phyloP scores from a whole-genome alignment of 805 yeast species.

The Starmerella ratchasimensis region DNA sequence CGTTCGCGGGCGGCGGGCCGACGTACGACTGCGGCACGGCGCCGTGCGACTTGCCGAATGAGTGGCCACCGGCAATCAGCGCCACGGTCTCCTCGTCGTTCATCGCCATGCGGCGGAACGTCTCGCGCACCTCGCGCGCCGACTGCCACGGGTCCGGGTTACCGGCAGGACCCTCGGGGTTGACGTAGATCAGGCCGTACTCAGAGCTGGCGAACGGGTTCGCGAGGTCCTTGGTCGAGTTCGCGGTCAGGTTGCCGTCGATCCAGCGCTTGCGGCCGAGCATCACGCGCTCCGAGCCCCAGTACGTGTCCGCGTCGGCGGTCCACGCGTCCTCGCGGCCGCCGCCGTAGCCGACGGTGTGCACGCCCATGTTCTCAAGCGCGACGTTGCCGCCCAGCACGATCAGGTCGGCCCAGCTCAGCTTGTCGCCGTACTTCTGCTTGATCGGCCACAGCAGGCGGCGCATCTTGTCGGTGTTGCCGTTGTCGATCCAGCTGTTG shows the following conservation, averaged over 20 bases:
- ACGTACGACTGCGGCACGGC: slow-evolving; percentile 10
- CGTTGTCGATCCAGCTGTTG: slow-evolving; percentile 16
- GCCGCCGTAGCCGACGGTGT: slow-evolving; percentile 13
- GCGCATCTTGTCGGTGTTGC: slow-evolving; percentile 17
- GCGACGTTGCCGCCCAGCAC: slow-evolving; percentile 17
- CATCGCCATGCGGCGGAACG: slow-evolving; percentile 18
- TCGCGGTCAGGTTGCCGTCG: slow-evolving; percentile 4
- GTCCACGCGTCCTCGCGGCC: slow-evolving; percentile 17
- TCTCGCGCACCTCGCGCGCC: slow-evolving; percentile 16
- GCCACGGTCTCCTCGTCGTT: slow-evolving; percentile 18
- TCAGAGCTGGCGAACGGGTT: slow-evolving; percentile 13
- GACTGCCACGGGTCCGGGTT: slow-evolving; percentile 13
- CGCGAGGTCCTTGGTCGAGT: slow-evolving; percentile 9
- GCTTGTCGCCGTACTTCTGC: slow-evolving; percentile 17
- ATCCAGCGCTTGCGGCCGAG: slow-evolving; percentile 15
- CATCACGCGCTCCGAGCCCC: slow-evolving; percentile 14
- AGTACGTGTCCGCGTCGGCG: slow-evolving; percentile 13
- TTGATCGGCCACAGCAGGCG: slow-evolving; percentile 18
- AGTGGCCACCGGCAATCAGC: slow-evolving; percentile 17
- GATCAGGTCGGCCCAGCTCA: slow-evolving; percentile 17
- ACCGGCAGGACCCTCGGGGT: slow-evolving; percentile 18
- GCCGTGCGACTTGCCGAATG: slow-evolving; percentile 17
- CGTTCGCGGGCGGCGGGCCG: slow-evolving; percentile 15
- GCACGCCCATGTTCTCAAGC: slow-evolving; percentile 16
- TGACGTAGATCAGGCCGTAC: slow-evolving; percentile 15